A percentile compares a stretch with the other conserved stretches of the same genome.
Conservation (phyloP, 345 rosid genomes). For the Syzygium aromaticum region DNA sequence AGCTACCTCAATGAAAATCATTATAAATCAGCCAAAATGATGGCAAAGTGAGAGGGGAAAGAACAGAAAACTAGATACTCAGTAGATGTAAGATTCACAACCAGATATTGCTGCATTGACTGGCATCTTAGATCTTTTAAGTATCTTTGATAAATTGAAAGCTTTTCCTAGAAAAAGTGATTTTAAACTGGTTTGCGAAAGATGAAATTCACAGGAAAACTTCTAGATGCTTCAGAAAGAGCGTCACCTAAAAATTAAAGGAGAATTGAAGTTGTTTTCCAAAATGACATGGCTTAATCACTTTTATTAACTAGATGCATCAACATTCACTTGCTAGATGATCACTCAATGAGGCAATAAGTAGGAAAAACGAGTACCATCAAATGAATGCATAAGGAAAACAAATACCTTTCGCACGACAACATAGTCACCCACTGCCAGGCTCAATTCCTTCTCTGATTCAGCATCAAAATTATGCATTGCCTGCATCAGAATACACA, state of each 20-base stretch:
- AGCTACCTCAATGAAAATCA: neutral
- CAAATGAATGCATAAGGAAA: neutral
- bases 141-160: neutral
- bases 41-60: neutral
- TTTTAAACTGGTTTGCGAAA: neutral
- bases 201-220: neutral
- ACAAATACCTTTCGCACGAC: constrained; percentile 77
- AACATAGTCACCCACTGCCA: constrained; percentile 73
- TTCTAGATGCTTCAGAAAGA: neutral
- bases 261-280: neutral
- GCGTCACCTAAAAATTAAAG: neutral
- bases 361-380: neutral
- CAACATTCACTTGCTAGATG: neutral
- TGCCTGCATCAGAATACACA: constrained; percentile 34
- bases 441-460: constrained; percentile 86
- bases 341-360: neutral
- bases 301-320: neutral
- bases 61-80: neutral
- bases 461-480: constrained; percentile 58
- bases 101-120: neutral
- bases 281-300: neutral
- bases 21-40: neutral
- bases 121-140: neutral
- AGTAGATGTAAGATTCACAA: neutral
- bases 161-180: neutral